Evolutionary conservation across 768 basidiomycete genomes (phyloP), one percentile per base, ranked within the genome.

Genomic region (Amylocystis lapponica): DNA sequence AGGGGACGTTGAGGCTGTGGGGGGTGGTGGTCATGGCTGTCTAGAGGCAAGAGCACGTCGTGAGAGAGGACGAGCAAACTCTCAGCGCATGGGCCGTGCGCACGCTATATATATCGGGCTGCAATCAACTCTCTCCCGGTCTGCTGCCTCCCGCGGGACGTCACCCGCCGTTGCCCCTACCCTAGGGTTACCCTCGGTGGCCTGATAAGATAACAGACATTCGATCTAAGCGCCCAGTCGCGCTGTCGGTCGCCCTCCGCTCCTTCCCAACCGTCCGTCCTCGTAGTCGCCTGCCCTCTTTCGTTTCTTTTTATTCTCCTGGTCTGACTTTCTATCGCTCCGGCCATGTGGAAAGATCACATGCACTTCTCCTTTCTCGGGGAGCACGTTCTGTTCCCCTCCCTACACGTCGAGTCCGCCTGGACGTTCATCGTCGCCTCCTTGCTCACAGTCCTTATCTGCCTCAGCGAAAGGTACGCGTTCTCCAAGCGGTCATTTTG

Each of bases 391-490:
- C 66, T 75, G 37, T 65, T 75, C 49, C 49, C 50, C 12, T 61
- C 45, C 23, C 56, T 75, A 1, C 67, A 62, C 27, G 59, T 86
- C 13, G 58, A 68, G 35, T 78, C 81, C 0, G 55, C 72, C 35
- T 62, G 63, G 44, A 65, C 68, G 4, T 82, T 85, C 50, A 19
- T 75, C 22, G 42, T 70, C 1, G 75, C 72, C 25, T 62, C 66
- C 26, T 23, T 75, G 3, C 31, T 85, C 14, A 70, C 75, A 4
- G 36, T 64, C 4, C 30, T 47, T 8, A 53, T 86, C 33, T 86
- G 84, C 55, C 52, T 74, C 14, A 45, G 52, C 1, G 84, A 86
- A 62, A 71, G 84, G 83, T 83, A 45, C 40, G 60, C 57, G 27
- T 16, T 39, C n/a, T n/a, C n/a, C n/a, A n/a, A n/a, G n/a, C n/a